Evolutionary conservation across 2,329 filamentous ascomycete species (phyloP).

Genomic region (Clarireedia homoeocarpa): DNA sequence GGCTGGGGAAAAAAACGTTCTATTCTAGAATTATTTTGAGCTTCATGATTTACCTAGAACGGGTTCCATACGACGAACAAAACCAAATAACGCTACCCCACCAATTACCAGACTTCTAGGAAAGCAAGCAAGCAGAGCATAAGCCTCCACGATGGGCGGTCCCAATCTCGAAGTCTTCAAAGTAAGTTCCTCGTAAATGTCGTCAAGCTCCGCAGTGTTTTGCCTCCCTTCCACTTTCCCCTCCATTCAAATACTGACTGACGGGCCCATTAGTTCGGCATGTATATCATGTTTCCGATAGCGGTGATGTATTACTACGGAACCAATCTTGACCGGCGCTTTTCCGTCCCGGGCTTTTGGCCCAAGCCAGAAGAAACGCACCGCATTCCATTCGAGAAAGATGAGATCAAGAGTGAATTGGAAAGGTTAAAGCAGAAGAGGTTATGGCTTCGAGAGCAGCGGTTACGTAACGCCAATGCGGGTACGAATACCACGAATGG

Average conservation of each 20-base stretch:
- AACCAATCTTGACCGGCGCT: conserved; percentile 90
- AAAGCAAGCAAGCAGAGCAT: not conserved
- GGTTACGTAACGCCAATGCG: conserved; percentile 23
- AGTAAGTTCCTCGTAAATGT: conserved; percentile 39
- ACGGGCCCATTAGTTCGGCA: conserved; percentile 64
- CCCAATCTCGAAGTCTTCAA: conserved; percentile 94
- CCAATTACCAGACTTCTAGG: not conserved
- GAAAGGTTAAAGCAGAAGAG: conserved; percentile 26
- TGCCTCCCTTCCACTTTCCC: conserved; percentile 18
- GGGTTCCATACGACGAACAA: not conserved
- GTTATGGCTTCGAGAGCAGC: conserved; percentile 29
- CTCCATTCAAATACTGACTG: conserved; percentile 2
- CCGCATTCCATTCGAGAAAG: conserved; percentile 65
- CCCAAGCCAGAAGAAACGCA: conserved; percentile 73
- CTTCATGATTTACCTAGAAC: not conserved
- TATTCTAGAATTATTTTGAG: not conserved
- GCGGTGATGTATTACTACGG: conserved; percentile 99
- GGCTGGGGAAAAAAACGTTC: not conserved
- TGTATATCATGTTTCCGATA: conserved; percentile 98
- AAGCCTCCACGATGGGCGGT: conserved; percentile 54
- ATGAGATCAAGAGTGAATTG: conserved; percentile 72
- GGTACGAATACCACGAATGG: not conserved
- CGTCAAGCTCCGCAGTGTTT: conserved; percentile 1
- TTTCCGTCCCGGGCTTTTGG: conserved; percentile 89
- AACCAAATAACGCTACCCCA: not conserved